Conservation (phyloP, 2,329 filamentous ascomycete species). For the Colletotrichum lentis region DNA sequence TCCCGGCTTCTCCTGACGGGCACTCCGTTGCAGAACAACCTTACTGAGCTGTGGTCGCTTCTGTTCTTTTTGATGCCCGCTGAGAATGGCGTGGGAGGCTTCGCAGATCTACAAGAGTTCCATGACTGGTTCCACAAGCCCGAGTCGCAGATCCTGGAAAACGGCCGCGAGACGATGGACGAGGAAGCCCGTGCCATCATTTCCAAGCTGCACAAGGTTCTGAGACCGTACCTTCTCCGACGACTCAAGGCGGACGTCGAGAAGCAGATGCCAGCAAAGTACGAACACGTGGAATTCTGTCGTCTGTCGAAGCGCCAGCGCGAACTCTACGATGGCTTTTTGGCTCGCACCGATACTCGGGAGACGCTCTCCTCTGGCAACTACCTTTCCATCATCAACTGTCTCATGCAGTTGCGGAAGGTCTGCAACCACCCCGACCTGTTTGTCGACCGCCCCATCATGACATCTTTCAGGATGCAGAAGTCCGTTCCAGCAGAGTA, state of each 20-base stretch:
- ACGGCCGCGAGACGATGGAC: slow-evolving; percentile 91
- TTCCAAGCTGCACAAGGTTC: slow-evolving; percentile 89
- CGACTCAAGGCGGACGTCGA: slow-evolving; percentile 96
- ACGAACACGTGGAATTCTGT: slow-evolving; percentile 96
- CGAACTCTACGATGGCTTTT: slow-evolving; percentile 95
- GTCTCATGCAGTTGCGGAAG: slow-evolving; percentile 95
- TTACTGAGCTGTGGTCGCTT: slow-evolving; percentile 96
- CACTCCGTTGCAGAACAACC: slow-evolving; percentile 94
- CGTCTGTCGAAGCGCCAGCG: slow-evolving; percentile 93
- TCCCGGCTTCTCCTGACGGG: slow-evolving; percentile 89
- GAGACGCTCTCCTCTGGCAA: slow-evolving; percentile 91
- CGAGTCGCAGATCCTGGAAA: slow-evolving; percentile 94
- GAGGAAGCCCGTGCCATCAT: slow-evolving; percentile 93
- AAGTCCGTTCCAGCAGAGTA: slow-evolving; percentile 80
- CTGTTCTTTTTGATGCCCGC: slow-evolving; percentile 97
- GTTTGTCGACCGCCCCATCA: slow-evolving; percentile 94
- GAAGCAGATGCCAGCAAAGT: slow-evolving; percentile 98
- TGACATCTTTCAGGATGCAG: slow-evolving; percentile 93
- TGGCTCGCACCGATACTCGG: slow-evolving; percentile 87
- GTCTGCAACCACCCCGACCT: slow-evolving; percentile 98
- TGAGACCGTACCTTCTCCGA: slow-evolving; percentile 89
- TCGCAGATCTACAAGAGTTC: slow-evolving; percentile 94
- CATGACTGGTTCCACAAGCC: slow-evolving; percentile 95
- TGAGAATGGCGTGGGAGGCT: slow-evolving; percentile 84
- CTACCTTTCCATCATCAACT: slow-evolving; percentile 97